These are phyloP conservation scores for Durotheca rogersii DNA, from an alignment of 495 filamentous ascomycete species.

Conservation along the genomic window DNA sequence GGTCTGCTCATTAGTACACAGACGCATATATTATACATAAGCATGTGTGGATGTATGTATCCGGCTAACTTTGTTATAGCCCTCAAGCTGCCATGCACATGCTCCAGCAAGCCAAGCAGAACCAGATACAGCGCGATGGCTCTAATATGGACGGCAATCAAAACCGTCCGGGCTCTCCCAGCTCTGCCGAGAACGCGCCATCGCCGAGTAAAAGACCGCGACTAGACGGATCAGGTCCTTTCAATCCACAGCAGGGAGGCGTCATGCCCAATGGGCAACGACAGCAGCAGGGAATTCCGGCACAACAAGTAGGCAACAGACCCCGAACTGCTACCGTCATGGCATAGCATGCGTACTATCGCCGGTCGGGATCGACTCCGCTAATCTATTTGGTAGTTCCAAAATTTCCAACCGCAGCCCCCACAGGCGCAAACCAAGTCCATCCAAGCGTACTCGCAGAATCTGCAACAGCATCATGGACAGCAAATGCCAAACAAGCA, in stretches of 20 bases:
- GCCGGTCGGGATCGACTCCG: constrained; percentile 74
- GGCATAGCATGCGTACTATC: constrained; percentile 65
- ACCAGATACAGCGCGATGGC: constrained; percentile 80
- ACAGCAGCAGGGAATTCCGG: constrained; percentile 69
- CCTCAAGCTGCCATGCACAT: constrained; percentile 71
- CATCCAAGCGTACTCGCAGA: constrained; percentile 82
- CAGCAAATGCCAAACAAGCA: constrained; percentile 73
- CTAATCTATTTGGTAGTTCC: constrained; percentile 74
- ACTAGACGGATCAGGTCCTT: constrained; percentile 66
- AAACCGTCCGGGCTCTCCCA: constrained; percentile 76
- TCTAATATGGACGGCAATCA: constrained; percentile 86
- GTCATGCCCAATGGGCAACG: constrained; percentile 79
- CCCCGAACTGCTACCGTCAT: constrained; percentile 49
- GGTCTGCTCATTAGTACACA: no score
- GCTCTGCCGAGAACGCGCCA: constrained; percentile 80
- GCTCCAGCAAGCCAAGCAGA: constrained; percentile 60
- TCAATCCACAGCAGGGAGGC: constrained; percentile 64
- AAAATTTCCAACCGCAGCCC: constrained; percentile 63
- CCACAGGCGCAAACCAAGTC: constrained; percentile 70
- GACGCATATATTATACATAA: no score
- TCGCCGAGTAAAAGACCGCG: constrained; percentile 93
- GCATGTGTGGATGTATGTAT: no score
- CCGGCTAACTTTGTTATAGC: constrained; percentile 46
- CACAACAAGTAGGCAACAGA: constrained; percentile 67
- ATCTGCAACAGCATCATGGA: constrained; percentile 76